Base-by-base conservation (phyloP, 257 asterid species). In the Oldenlandia corymbosa region DNA sequence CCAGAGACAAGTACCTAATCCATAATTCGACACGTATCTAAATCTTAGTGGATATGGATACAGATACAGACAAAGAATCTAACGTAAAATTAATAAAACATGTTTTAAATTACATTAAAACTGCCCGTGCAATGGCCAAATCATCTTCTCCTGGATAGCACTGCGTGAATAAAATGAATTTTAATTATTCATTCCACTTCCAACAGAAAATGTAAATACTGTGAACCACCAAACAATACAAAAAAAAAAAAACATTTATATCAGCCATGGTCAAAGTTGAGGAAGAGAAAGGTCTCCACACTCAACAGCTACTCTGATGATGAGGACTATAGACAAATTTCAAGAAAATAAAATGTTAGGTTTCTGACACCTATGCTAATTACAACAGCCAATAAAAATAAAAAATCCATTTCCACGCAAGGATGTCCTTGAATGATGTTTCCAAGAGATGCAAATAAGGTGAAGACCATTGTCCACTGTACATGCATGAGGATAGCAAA, bases 81-180 rank as follows among this genome's bases (percentile, higher is more conserved):
- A 24, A 6, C 26, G 58, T 23, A 18, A 11, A 60, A 54, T 21
- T 65, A 37, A 20, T 43, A 30, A 62, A 51, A 60, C 47, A 70
- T 66, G 13, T 54, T n/a, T n/a, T 21, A 46, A 81, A 97, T 85
- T 81, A 92, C 99, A 92, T 87, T 74, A 89, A 83, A 75, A 80
- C 80, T 60, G 95, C 97, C 57, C 96, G 86, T 26, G 86, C 97
- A 79, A 92, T 81, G 56, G 97, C 95, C 74, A 87, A 74, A 81
- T 92, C 99, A 63, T 84, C 99, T 83, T 92, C 99, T 68, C 97
- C 97, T 4, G 99, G 97, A 72, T 92, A 92, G 81, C 99, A 92
- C 99, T 92, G 91, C 84, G 83, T 47, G 16, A 66, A 63, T 67
- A 67, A 43, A 51, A 58, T 43, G 58, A 64, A 69, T 70, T n/a